phyloP scores from a whole-genome alignment of 352 stramenopile species.

The Globisporangium alternatum region DNA sequence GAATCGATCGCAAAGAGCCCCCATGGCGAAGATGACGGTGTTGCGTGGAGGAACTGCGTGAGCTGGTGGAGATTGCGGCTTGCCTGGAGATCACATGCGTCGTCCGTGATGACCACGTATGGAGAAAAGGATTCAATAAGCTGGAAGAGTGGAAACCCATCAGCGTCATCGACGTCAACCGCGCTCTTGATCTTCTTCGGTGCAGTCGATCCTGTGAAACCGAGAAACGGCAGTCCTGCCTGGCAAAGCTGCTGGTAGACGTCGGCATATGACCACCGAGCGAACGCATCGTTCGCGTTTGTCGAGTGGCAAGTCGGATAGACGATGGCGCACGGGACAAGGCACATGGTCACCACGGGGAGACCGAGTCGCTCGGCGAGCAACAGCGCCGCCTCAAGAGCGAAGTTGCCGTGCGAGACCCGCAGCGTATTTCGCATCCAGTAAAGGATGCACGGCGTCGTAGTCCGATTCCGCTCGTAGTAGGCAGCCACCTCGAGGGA shows the following conservation, averaged over 20 bases:
- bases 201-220: constrained; percentile 30
- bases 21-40: constrained; percentile 39
- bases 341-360: constrained; percentile 42
- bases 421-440: constrained; percentile 67
- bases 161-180: constrained; percentile 1
- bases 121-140: constrained; percentile 40
- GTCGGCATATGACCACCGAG: constrained; percentile 46
- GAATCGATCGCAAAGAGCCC: constrained; percentile 61
- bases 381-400: constrained; percentile 43
- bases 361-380: constrained; percentile 39
- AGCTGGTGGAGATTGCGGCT: constrained; percentile 35
- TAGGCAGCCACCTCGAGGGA: constrained; percentile 7
- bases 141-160: constrained; percentile 29
- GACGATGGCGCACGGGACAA: constrained; percentile 45
- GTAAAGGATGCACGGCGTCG: constrained; percentile 46
- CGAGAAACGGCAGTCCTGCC: constrained; percentile 39
- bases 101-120: constrained; percentile 41
- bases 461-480: constrained; percentile 5
- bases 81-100: constrained; percentile 27
- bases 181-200: constrained; percentile 3
- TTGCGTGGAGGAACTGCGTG: constrained; percentile 31
- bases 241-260: constrained; percentile 46
- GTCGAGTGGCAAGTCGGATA: constrained; percentile 54
- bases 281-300: constrained; percentile 54
- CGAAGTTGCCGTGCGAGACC: constrained; percentile 62